A percentile compares a stretch with the other conserved stretches of the same genome.
These are phyloP conservation scores for Aureobasidium lini DNA, from an alignment of 2,329 filamentous ascomycete genomes.

Conservation along the genomic window DNA sequence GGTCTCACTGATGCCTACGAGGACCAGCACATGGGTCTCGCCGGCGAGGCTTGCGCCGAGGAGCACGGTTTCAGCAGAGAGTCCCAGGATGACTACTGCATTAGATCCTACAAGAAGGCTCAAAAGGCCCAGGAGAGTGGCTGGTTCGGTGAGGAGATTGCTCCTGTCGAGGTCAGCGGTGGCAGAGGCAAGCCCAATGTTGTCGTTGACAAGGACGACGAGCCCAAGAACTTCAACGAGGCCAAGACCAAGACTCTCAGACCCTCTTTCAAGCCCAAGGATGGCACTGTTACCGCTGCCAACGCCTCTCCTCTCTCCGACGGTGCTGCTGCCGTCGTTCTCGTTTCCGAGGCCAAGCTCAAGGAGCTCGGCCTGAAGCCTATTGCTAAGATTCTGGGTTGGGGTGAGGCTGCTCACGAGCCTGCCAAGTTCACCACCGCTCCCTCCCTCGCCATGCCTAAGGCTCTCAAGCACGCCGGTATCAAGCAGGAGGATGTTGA, in stretches of 20 bases:
- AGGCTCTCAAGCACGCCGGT: conserved; percentile 91
- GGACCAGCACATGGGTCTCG: conserved; percentile 93
- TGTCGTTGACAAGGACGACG: conserved; percentile 78
- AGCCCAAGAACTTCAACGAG: conserved; percentile 76
- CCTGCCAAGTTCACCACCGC: conserved; percentile 95
- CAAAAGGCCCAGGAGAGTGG: conserved; percentile 77
- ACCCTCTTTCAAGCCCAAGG: conserved; percentile 71
- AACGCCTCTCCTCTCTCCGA: conserved; percentile 97
- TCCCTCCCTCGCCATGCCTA: conserved; percentile 88
- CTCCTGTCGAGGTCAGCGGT: conserved; percentile 78
- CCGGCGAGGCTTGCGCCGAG: conserved; percentile 81
- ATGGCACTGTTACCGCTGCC: conserved; percentile 87
- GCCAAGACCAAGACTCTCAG: conserved; percentile 48
- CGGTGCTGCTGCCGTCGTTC: conserved; percentile 82
- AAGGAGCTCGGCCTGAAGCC: conserved; percentile 88
- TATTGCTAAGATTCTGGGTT: conserved; percentile 92
- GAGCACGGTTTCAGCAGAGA: conserved; percentile 77
- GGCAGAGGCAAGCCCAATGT: conserved; percentile 83
- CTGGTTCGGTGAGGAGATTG: conserved; percentile 77
- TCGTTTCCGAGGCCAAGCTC: conserved; percentile 89
- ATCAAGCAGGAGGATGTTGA: conserved; percentile 72
- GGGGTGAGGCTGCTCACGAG: conserved; percentile 87
- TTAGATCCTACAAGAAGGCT: conserved; percentile 88
- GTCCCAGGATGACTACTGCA: conserved; percentile 91
- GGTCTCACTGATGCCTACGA: conserved; percentile 92